Conservation (phyloP, 2,329 filamentous ascomycete genomes). For the Fusarium anguioides region DNA sequence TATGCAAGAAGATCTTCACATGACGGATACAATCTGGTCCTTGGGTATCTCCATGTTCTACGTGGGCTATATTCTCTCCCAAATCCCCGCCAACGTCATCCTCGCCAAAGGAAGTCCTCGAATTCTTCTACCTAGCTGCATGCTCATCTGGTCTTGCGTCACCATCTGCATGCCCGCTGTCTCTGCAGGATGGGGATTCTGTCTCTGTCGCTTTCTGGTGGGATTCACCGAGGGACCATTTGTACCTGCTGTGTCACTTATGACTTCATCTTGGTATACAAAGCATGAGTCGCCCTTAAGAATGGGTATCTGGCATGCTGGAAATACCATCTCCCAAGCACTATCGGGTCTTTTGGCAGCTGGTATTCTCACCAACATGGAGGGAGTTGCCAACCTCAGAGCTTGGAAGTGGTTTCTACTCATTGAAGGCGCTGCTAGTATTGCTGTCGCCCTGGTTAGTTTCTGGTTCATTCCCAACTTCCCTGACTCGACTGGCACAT, state of each 20-base stretch:
- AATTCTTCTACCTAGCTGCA: slow-evolving; percentile 52
- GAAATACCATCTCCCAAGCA: slow-evolving; percentile 58
- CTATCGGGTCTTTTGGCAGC: slow-evolving; percentile 58
- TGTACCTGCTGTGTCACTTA: slow-evolving; percentile 57
- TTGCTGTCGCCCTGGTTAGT: slow-evolving; percentile 46
- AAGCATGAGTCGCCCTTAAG: slow-evolving; percentile 56
- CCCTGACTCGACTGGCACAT: slow-evolving; percentile 47
- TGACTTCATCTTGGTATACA: slow-evolving; percentile 60
- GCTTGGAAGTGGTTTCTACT: slow-evolving; percentile 59
- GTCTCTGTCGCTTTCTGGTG: slow-evolving; percentile 49
- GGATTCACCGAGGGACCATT: slow-evolving; percentile 53
- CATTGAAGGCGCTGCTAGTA: slow-evolving; percentile 51
- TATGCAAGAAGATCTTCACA: slow-evolving; percentile 52
- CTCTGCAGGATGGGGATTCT: slow-evolving; percentile 45
- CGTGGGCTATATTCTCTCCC: slow-evolving; percentile 59
- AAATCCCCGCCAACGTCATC: slow-evolving; percentile 59
- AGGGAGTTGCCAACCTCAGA: slow-evolving; percentile 48
- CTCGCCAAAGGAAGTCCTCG: slow-evolving; percentile 54
- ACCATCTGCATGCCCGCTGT: slow-evolving; percentile 58
- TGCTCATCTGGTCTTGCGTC: slow-evolving; percentile 57
- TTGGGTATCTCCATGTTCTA: slow-evolving; percentile 58
- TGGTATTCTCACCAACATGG: slow-evolving; percentile 58
- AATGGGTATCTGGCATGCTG: slow-evolving; percentile 59
- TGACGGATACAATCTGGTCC: slow-evolving; percentile 53
- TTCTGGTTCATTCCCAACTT: slow-evolving; percentile 54